Base-by-base conservation (phyloP, 2,329 filamentous ascomycete species). In the Monosporascus ibericus region DNA sequence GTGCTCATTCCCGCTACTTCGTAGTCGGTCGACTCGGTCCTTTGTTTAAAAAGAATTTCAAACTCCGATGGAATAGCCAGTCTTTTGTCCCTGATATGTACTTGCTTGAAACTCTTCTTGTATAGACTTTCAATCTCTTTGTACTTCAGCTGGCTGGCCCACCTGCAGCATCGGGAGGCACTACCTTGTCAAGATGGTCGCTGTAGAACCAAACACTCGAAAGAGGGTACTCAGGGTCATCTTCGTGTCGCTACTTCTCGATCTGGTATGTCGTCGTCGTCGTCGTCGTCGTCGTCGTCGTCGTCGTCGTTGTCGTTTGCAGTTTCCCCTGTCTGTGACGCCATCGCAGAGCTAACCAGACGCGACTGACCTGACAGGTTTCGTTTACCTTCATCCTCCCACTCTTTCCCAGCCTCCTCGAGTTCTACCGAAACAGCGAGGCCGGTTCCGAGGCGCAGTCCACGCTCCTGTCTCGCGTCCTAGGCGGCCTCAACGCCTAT, bases 311-410 rank as follows among this genome's bases (percentile, higher is more conserved):
- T n/a, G n/a, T n/a, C n/a, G n/a, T 34, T 5, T 34, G 30, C 30
- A 34, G 30, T 5, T 34, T 34, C 11, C 9, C 3, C 24, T 22
- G 11, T 6, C 24, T 42, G n/a, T 36, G 11, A 20, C n/a, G 18
- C 37, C 24, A 20, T 2, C 20, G 6, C 36, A 44, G 44, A 38
- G 30, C 48, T 49, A 48, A 27, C 34, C 48, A 34, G 40, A 50
- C 47, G n/a, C 30, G 53, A 51, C 51, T 60, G 44, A 53, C 51
- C 44, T 46, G 30, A 52, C 48, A 96, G 92, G 90, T 97, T 65
- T 96, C 92, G 52, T 99, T 99, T 70, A 99, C 94, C 30, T 96
- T 99, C 68, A 97, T 97, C 67, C 86, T 99, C 8, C 94, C 94
- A 0, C 83, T 99, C 37, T 99, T 97, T 68, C 94, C 92, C 7